These are phyloP conservation scores for Tagetes erecta DNA, from an alignment of 129 eudicot genomes.

Conservation along the genomic window DNA sequence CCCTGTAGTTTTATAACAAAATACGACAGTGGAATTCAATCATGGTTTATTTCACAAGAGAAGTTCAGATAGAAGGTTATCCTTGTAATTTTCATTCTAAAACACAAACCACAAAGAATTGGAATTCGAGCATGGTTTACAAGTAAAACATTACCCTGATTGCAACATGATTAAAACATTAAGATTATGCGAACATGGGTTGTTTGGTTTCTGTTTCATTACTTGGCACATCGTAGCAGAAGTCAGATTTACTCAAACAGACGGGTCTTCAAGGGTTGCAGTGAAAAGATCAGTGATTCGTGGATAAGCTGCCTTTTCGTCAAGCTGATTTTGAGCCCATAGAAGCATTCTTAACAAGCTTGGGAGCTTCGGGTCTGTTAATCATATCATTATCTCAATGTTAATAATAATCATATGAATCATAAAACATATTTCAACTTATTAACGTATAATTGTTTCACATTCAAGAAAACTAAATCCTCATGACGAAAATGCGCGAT, in stretches of 20 bases:
- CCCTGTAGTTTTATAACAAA: not conserved
- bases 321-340: slow-evolving; percentile 91
- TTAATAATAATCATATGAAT: not conserved
- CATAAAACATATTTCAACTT: not conserved
- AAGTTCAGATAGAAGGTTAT: not conserved
- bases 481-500: too few species aligned
- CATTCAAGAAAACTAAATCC: too few species aligned
- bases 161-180: slow-evolving; percentile 19
- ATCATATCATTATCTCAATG: slow-evolving; percentile 17
- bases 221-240: not conserved
- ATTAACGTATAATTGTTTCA: not conserved
- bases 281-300: slow-evolving; percentile 71
- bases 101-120: slow-evolving; percentile 9
- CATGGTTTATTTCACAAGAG: slow-evolving; percentile 16
- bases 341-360: slow-evolving; percentile 85
- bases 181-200: not conserved
- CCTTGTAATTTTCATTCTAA: slow-evolving; percentile 24
- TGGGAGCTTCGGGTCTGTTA: slow-evolving; percentile 87
- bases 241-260: slow-evolving; percentile 41
- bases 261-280: slow-evolving; percentile 89
- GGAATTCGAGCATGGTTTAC: not conserved
- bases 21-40: not conserved
- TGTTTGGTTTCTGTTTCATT: slow-evolving; percentile 19
- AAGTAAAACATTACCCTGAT: slow-evolving; percentile 17
- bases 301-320: slow-evolving; percentile 86